Base-by-base conservation (phyloP, 176 grass and related monocot species). In the Rhynchospora tenuis region DNA sequence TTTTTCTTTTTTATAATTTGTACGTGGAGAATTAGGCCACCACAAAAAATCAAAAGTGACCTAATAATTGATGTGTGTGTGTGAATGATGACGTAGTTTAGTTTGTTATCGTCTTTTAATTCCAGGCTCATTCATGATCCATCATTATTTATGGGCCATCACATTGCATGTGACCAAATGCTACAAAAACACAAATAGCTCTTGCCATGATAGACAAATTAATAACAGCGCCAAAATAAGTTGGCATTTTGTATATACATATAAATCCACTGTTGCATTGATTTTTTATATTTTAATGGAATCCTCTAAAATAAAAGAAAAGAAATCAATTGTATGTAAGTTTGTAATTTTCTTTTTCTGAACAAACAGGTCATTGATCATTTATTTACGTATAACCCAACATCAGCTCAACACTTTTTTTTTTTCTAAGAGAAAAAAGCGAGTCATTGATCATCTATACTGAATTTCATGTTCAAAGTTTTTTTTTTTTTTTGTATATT, bases 101-200 rank as follows among this genome's bases (percentile, higher is more conserved):
- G 33, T 81, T 81, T 81, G 78, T 73, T 44, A 45, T 64, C 28
- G 11, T 74, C 26, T 20, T 47, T 73, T 73, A 73, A 75, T 75
- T 75, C 13, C 46, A 75, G 11, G 23, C 22, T 74, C 71, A 74
- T 74, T 20, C 46, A 75, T 75, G 3, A 76, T 54, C 70, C 46
- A 75, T 75, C 6, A 76, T 54, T 45, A 74, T 74, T 76, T 76
- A 76, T 76, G 47, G 47, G 47, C 72, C 72, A 54, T 76, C 48
- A 54, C 72, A 76, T 74, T 43, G 47, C 72, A 76, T 76, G 72
- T 76, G 47, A 76, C 27, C 48, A 61, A 24, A 20, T 61, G 33
- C 33, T 38, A 4, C 1, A 4, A 38, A 38, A 4, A 38, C 33
- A 38, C 33, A 38, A 38, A 38, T 38, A 7, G 9, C 11, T 51